Evolutionary conservation across 176 grass and related monocot genomes (phyloP).

Genomic region (Juncus inflexus): DNA sequence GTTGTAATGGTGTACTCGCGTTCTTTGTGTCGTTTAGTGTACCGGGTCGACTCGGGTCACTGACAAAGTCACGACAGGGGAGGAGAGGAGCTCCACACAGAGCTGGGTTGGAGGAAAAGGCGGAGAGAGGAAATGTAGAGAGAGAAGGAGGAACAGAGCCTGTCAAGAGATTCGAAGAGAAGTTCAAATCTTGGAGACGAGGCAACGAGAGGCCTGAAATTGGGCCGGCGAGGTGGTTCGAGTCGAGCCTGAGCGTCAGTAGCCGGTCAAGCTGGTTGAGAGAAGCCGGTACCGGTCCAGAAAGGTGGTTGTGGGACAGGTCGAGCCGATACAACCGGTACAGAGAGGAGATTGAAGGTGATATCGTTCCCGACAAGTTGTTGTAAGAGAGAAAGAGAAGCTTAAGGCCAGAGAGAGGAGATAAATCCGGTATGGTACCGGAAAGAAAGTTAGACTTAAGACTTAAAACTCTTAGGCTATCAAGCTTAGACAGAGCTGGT

Average conservation of each 20-base stretch:
- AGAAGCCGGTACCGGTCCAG: conserved; percentile 49
- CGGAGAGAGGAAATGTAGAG: conserved; percentile 30
- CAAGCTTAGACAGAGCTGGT: conserved; percentile 35
- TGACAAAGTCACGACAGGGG: conserved; percentile 39
- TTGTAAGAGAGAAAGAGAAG: conserved; percentile 77
- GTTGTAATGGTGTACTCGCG: conserved; percentile 35
- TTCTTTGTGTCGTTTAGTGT: conserved; percentile 20
- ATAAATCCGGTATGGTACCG: conserved; percentile 67
- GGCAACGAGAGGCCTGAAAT: conserved; percentile 52
- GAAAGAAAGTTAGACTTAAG: conserved; percentile 69
- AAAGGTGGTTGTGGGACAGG: conserved; percentile 62
- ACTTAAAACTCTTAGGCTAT: conserved; percentile 78
- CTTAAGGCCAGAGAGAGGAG: conserved; percentile 54
- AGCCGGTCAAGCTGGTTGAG: conserved; percentile 47
- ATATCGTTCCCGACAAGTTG: conserved; percentile 51
- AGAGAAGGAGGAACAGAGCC: conserved; percentile 56
- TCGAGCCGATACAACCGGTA: conserved; percentile 78
- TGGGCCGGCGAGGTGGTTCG: conserved; percentile 50
- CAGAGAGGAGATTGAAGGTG: conserved; percentile 39
- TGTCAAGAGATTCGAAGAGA: conserved; percentile 56
- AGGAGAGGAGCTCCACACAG: conserved; percentile 63
- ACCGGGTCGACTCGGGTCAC: conserved; percentile 16
- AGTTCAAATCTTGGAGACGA: conserved; percentile 61
- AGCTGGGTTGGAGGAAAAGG: conserved; percentile 44
- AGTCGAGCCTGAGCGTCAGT: conserved; percentile 74